These are phyloP conservation scores for Xylaria telfairii DNA, from an alignment of 495 filamentous ascomycete genomes.

Conservation along the genomic window DNA sequence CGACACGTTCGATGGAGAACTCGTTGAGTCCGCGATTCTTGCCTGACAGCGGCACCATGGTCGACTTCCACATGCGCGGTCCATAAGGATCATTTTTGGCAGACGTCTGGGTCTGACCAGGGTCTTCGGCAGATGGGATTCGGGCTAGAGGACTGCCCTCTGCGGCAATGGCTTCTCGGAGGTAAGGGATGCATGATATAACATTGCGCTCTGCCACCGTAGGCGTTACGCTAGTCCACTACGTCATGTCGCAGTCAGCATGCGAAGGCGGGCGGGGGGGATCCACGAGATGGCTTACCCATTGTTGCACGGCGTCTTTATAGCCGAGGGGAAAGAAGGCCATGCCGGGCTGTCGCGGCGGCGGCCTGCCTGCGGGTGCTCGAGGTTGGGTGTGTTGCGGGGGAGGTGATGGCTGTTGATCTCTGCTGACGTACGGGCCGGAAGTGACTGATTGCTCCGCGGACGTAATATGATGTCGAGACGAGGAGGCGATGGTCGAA, in stretches of 20 bases:
- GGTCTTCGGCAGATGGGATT: conserved; percentile 40
- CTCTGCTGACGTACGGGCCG: conserved; percentile 25
- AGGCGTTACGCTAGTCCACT: conserved; percentile 86
- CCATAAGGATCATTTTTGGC: conserved; percentile 77
- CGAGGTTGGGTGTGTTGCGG: conserved; percentile 26
- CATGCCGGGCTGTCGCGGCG: conserved; percentile 30
- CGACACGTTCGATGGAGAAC: conserved; percentile 84
- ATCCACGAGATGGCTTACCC: conserved; percentile 64
- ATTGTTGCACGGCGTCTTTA: conserved; percentile 89
- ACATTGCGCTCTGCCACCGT: conserved; percentile 90
- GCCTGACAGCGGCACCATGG: conserved; percentile 81
- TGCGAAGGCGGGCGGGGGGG: neutral
- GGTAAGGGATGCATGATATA: conserved; percentile 83
- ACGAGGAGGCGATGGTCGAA: conserved; percentile 12
- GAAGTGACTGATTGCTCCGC: conserved; percentile 22
- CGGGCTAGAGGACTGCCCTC: conserved; percentile 28
- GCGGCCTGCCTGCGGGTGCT: conserved; percentile 21
- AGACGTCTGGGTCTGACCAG: conserved; percentile 57
- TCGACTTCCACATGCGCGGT: conserved; percentile 82
- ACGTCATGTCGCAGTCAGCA: conserved; percentile 25
- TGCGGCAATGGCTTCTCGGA: conserved; percentile 70
- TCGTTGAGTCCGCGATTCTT: conserved; percentile 91
- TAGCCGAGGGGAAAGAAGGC: conserved; percentile 84
- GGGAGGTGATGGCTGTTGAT: conserved; percentile 24
- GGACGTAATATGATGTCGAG: conserved; percentile 22